Evolutionary conservation across 2,329 filamentous ascomycete species (phyloP).

Genomic region (Aspergillus alliaceus): DNA sequence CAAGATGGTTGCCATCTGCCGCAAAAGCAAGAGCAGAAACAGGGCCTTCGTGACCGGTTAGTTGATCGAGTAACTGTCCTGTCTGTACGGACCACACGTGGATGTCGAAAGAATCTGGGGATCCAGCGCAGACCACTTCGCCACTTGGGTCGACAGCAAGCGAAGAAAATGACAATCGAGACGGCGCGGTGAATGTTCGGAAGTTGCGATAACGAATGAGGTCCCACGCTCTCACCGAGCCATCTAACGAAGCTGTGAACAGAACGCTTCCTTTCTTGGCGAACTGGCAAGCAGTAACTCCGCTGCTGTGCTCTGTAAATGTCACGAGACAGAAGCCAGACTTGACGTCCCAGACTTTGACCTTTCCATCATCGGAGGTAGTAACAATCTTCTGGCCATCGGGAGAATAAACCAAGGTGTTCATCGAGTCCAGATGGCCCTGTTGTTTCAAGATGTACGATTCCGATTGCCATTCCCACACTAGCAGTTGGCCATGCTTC

Average conservation of each 20-base stretch:
- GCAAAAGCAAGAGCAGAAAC: slow-evolving; percentile 87
- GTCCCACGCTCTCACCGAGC: slow-evolving; percentile 94
- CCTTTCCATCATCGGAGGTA: slow-evolving; percentile 92
- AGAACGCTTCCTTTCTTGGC: slow-evolving; percentile 92
- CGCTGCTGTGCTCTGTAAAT: slow-evolving; percentile 94
- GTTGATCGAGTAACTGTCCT: slow-evolving; percentile 85
- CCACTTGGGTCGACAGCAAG: slow-evolving; percentile 96
- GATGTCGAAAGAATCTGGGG: slow-evolving; percentile 92
- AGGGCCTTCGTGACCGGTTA: slow-evolving; percentile 91
- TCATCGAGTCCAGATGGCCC: slow-evolving; percentile 95
- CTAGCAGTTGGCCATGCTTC: slow-evolving; percentile 89
- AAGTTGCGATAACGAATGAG: slow-evolving; percentile 95
- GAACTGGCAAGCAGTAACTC: slow-evolving; percentile 90
- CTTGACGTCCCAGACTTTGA: slow-evolving; percentile 96
- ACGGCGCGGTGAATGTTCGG: slow-evolving; percentile 92
- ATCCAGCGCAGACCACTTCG: slow-evolving; percentile 93
- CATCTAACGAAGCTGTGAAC: slow-evolving; percentile 92
- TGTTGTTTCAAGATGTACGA: slow-evolving; percentile 98
- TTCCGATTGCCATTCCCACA: slow-evolving; percentile 99
- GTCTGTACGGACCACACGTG: slow-evolving; percentile 99
- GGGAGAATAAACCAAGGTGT: slow-evolving; percentile 86
- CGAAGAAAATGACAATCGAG: slow-evolving; percentile 86
- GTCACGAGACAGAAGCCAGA: slow-evolving; percentile 98
- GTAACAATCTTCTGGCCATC: slow-evolving; percentile 93
- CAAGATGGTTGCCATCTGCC: slow-evolving; percentile 76